Percentiles rank a stretch among this genome's conserved stretches.
Evolutionary conservation across 805 yeast species (phyloP).

Genomic region (Metschnikowia lachancei): DNA sequence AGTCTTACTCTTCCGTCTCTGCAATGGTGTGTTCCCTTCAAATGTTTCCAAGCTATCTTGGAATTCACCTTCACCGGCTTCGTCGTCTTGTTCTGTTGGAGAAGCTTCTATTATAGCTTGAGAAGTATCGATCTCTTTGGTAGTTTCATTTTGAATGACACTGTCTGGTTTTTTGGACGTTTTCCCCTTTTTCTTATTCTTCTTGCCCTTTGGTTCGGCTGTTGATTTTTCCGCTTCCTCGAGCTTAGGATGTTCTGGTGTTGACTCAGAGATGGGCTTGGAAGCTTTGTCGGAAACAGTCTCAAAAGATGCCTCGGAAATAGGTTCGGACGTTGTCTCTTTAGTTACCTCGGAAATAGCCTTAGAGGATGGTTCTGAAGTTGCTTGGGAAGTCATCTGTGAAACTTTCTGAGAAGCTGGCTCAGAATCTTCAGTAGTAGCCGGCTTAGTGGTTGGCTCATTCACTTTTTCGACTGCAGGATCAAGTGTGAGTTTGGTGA

Average conservation of each 20-base stretch:
- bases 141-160: not conserved
- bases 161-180: not conserved
- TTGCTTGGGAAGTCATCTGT: not conserved
- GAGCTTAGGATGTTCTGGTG: not conserved
- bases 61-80: constrained; percentile 17
- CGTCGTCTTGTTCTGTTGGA: constrained; percentile 1
- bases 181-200: constrained; percentile 6
- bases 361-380: not conserved
- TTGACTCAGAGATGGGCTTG: not conserved
- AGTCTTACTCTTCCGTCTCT: constrained; percentile 31
- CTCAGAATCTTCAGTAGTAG: no score
- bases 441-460: no score
- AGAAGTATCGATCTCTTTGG: not conserved
- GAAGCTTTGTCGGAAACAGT: not conserved
- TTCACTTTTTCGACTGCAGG: no score
- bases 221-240: not conserved
- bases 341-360: not conserved
- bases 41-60: constrained; percentile 21
- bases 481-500: no score
- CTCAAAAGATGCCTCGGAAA: not conserved
- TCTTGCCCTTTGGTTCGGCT: constrained; percentile 2
- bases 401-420: no score
- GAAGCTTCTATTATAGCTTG: not conserved
- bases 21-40: constrained; percentile 13
- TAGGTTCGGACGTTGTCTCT: no score